Conservation (phyloP, 805 yeast species). For the Wickerhamomyces tratensis region DNA sequence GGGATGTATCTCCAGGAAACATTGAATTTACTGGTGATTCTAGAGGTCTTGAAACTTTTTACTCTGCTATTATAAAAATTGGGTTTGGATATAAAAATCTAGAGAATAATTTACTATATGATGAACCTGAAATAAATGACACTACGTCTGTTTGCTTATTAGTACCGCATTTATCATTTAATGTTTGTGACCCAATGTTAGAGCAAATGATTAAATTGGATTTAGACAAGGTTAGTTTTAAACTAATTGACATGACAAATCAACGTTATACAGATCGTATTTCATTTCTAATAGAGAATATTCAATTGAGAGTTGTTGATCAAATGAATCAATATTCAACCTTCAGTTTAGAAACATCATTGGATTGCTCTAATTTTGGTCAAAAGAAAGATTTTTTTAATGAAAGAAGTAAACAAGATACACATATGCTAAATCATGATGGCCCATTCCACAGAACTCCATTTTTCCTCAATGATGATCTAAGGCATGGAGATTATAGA, state of each 20-base stretch:
- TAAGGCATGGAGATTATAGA: constrained; percentile 37
- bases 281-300: constrained; percentile 37
- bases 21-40: constrained; percentile 44
- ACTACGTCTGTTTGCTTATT: constrained; percentile 54
- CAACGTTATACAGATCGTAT: constrained; percentile 48
- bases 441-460: constrained; percentile 76
- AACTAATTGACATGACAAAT: constrained; percentile 64
- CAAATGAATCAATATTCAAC: constrained; percentile 15
- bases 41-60: constrained; percentile 32
- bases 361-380: constrained; percentile 49
- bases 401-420: constrained; percentile 45
- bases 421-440: constrained; percentile 63
- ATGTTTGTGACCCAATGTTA: constrained; percentile 24
- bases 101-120: constrained; percentile 63
- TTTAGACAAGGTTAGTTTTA: constrained; percentile 23
- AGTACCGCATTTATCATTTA: constrained; percentile 36
- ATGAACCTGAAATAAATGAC: constrained; percentile 52
- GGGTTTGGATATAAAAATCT: constrained; percentile 58
- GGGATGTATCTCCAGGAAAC: constrained; percentile 73
- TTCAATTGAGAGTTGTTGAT: constrained; percentile 25
- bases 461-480: constrained; percentile 48
- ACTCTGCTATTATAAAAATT: constrained; percentile 34
- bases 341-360: constrained; percentile 44
- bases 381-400: constrained; percentile 38
- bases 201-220: constrained; percentile 16